phyloP scores from a whole-genome alignment of 805 yeast genomes.

The Pichia phayaonensis region DNA sequence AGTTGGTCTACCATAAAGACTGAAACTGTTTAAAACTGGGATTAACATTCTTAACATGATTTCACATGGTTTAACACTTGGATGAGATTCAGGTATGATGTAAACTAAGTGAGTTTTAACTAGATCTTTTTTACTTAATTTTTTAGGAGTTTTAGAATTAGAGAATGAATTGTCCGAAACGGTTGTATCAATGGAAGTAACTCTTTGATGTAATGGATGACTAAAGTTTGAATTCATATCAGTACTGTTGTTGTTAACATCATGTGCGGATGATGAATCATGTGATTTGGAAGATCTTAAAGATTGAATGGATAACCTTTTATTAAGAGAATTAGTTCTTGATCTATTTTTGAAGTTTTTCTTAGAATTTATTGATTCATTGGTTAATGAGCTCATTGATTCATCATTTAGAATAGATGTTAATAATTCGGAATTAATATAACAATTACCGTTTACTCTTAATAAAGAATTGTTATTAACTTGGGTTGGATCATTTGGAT shows the following conservation, averaged over 20 bases:
- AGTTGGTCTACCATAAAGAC: conserved; percentile 66
- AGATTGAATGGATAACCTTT: conserved; percentile 25
- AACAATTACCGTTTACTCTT: conserved; percentile 47
- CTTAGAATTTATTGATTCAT: conserved; percentile 2
- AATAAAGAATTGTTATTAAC: conserved; percentile 51
- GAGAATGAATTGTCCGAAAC: conserved; percentile 20
- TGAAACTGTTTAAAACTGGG: conserved; percentile 64
- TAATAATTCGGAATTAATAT: conserved; percentile 33
- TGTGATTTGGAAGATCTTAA: conserved; percentile 14
- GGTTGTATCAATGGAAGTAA: conserved; percentile 22
- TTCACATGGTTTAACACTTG: conserved; percentile 64
- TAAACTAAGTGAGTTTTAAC: conserved; percentile 25
- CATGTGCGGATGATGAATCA: conserved; percentile 2
- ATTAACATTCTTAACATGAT: conserved; percentile 64
- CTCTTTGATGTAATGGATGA: conserved; percentile 17
- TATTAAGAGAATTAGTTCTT: conserved; percentile 14
- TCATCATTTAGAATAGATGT: conserved; percentile 9
- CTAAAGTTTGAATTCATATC: not conserved
- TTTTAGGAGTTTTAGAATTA: conserved; percentile 18
- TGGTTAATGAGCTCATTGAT: conserved; percentile 20
- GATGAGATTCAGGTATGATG: conserved; percentile 60
- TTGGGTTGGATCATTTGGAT: conserved; percentile 49
- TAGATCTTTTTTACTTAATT: conserved; percentile 18
- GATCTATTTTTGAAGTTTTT: conserved; percentile 10
- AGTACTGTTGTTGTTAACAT: not conserved